A percentile compares a stretch with the other conserved stretches of the same genome.
Conservation (phyloP, 2,329 filamentous ascomycete species). For the Ceratocystis eucalypticola region DNA sequence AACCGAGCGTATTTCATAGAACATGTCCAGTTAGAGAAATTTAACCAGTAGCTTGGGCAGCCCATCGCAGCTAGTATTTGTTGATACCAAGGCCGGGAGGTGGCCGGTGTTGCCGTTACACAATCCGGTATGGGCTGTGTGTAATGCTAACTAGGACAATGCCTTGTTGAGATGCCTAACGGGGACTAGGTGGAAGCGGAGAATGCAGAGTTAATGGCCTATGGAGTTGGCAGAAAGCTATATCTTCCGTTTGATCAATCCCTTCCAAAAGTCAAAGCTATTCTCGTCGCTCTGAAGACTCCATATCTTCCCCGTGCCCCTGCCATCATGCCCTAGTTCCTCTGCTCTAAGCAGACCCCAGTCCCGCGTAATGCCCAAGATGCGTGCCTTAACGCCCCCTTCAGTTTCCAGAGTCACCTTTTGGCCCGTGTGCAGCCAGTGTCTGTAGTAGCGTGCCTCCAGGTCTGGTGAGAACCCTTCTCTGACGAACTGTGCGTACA, state of each 20-base stretch:
- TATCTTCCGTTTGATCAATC: slow-evolving; percentile 67
- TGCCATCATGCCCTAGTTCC: slow-evolving; percentile 61
- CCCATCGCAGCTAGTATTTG: too few species aligned
- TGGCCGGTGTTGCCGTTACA: too few species aligned
- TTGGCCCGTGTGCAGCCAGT: slow-evolving; percentile 76
- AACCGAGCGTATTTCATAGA: too few species aligned
- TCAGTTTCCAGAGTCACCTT: slow-evolving; percentile 64
- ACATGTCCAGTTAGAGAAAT: too few species aligned
- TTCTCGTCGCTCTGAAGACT: slow-evolving; percentile 91
- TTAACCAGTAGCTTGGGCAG: too few species aligned
- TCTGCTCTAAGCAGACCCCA: slow-evolving; percentile 80
- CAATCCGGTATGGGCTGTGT: too few species aligned
- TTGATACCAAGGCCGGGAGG: too few species aligned
- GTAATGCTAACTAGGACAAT: too few species aligned
- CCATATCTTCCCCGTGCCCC: slow-evolving; percentile 63
- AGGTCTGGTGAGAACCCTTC: slow-evolving; percentile 62
- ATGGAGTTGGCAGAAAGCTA: slow-evolving; percentile 26
- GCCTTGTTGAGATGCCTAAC: too few species aligned
- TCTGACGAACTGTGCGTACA: slow-evolving; percentile 62
- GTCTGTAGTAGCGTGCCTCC: slow-evolving; percentile 61
- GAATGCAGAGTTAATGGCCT: too few species aligned
- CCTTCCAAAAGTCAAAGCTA: slow-evolving; percentile 94
- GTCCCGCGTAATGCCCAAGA: slow-evolving; percentile 80
- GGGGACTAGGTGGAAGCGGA: too few species aligned
- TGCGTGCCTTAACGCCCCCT: slow-evolving; percentile 57